A percentile compares a stretch with the other conserved stretches of the same genome.
phyloP scores from a whole-genome alignment of 176 grass and related monocot species.

The Phyllostachys edulis region DNA sequence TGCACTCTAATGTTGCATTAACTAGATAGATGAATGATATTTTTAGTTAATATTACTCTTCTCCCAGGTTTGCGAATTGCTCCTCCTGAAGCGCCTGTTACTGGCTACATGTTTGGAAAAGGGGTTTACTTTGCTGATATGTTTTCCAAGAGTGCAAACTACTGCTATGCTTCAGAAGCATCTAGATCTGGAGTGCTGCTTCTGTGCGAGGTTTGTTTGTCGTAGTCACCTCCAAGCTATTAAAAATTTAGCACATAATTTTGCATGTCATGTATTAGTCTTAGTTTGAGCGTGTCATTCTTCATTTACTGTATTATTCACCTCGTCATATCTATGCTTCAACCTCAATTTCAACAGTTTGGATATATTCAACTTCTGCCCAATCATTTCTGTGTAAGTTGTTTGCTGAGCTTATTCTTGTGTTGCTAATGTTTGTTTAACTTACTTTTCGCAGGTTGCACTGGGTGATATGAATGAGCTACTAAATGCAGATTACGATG shows the following conservation, averaged over 20 bases:
- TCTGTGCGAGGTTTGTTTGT: slow-evolving; percentile 69
- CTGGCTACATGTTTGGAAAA: slow-evolving; percentile 96
- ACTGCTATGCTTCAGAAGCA: slow-evolving; percentile 65
- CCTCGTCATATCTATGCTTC: background rate
- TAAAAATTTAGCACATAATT: background rate
- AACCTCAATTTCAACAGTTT: background rate
- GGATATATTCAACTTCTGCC: background rate
- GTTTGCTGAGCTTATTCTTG: background rate
- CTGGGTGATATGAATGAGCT: slow-evolving; percentile 88
- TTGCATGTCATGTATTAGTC: background rate
- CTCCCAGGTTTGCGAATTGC: slow-evolving; percentile 83
- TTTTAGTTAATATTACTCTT: slow-evolving; percentile 14
- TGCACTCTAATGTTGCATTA: slow-evolving; percentile 14
- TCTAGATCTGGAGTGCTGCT: slow-evolving; percentile 85
- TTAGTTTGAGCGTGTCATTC: background rate
- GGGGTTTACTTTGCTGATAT: slow-evolving; percentile 94
- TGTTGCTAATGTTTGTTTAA: slow-evolving; percentile 9
- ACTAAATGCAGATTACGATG: slow-evolving; percentile 63
- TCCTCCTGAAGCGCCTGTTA: slow-evolving; percentile 93
- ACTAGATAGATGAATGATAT: background rate
- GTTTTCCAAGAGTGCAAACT: slow-evolving; percentile 99
- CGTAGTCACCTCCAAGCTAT: background rate
- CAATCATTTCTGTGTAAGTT: background rate
- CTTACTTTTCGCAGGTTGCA: slow-evolving; percentile 63
- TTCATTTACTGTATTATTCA: slow-evolving; percentile 3